Base-by-base conservation (phyloP, 1,139 yeast genomes). In the Schizosaccharomyces versatilis region DNA sequence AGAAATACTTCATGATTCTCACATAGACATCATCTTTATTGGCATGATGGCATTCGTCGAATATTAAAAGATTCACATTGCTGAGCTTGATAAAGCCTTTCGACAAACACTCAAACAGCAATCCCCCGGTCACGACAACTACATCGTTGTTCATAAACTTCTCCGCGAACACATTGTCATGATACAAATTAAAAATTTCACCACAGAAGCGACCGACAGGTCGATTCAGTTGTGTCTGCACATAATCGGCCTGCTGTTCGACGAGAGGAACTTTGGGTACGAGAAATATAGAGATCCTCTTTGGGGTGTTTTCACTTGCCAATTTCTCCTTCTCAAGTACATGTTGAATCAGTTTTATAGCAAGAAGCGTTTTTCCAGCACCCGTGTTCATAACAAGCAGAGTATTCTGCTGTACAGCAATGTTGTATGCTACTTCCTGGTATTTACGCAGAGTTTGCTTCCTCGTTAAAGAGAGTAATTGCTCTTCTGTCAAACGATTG, bases 31-130 rank as follows among this genome's bases (percentile, higher is more conserved):
- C 58, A 8, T 47, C 39, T 38, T 51, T 48, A 12, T 42, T 57
- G 3, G 58, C 55, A 48, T 57, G 60, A 41, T 58, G 60, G 52
- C 60, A 58, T 55, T 58, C 60, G 40, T 58, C 60, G 19, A 57
- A 58, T 17, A 57, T 42, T 36, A 51, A 47, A 10, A 47, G 12
- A 6, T 55, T 49, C 14, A 58, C 54, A n/a, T 51, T 32, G 9
- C 47, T 19, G 38, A 59, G 52, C 9, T 14, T 15, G 5, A 58
- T 15, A 36, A 55, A 55, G n/a, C 56, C 57, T 38, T 51, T 52
- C 9, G 57, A 54, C n/a, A 59, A 54, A 36, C 57, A 56, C 7
- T 55, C 54, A 10, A 54, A 44, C 19, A 57, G 48, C 47, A 59
- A 54, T 12, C 54, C 59, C 10, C 59, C 59, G 12, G 60, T 59